Percentiles rank a stretch among this genome's conserved stretches.
These are phyloP conservation scores for Pyracantha coccinea DNA, from an alignment of 331 rosid species.

Conservation along the genomic window DNA sequence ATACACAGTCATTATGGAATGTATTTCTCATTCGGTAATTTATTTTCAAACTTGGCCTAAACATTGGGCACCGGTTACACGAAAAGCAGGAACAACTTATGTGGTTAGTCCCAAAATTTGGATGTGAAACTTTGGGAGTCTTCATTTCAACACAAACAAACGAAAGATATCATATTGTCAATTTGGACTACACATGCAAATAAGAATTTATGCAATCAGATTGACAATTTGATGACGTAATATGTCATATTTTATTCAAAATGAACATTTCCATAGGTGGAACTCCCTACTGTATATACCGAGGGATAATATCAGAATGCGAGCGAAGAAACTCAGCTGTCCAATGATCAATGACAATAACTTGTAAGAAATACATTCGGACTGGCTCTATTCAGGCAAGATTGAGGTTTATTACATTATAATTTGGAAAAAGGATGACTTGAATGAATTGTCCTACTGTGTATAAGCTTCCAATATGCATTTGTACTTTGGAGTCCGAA, in stretches of 20 bases:
- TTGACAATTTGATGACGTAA: neutral
- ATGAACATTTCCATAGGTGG: neutral
- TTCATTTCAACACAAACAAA: neutral
- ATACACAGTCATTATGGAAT: no score
- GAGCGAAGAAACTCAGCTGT: neutral
- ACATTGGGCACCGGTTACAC: neutral
- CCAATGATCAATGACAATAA: neutral
- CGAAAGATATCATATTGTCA: neutral
- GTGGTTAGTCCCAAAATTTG: neutral
- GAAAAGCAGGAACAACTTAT: neutral
- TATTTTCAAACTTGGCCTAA: no score
- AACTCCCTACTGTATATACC: neutral
- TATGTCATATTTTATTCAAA: neutral
- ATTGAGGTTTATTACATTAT: neutral
- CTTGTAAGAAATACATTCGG: neutral
- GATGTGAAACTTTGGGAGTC: neutral
- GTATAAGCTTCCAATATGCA: neutral
- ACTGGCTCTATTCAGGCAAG: neutral
- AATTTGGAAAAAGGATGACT: neutral
- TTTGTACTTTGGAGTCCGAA: neutral
- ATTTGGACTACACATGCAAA: neutral
- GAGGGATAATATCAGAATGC: neutral
- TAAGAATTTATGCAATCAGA: neutral
- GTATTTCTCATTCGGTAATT: no score
- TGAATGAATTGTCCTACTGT: constrained; percentile 13